Conservation (phyloP, 2,329 filamentous ascomycete genomes). For the Davidsoniella neocaledoniae region DNA sequence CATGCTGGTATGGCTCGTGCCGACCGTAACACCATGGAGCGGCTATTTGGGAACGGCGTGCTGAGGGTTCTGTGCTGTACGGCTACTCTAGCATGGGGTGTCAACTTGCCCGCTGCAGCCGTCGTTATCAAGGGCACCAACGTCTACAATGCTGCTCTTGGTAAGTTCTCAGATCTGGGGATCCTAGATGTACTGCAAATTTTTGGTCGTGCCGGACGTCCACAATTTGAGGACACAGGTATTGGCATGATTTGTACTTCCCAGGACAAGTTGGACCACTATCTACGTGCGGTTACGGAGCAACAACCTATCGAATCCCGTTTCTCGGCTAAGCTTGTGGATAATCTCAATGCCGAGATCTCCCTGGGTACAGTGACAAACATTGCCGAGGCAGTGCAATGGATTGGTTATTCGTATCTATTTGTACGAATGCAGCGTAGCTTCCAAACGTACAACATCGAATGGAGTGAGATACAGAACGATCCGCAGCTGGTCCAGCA, state of each 20-base stretch:
- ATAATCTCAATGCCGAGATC: slow-evolving; percentile 94
- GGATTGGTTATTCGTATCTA: slow-evolving; percentile 94
- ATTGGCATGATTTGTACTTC: slow-evolving; percentile 98
- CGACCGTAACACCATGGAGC: slow-evolving; percentile 90
- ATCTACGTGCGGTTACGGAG: slow-evolving; percentile 81
- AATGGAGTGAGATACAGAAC: slow-evolving; percentile 77
- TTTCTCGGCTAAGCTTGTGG: slow-evolving; percentile 83
- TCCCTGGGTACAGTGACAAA: slow-evolving; percentile 88
- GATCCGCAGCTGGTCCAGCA: slow-evolving; percentile 78
- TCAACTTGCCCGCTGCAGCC: slow-evolving; percentile 90
- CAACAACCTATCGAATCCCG: slow-evolving; percentile 96
- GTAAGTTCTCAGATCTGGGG: slow-evolving; percentile 89
- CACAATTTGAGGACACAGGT: slow-evolving; percentile 93
- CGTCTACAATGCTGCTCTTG: slow-evolving; percentile 88
- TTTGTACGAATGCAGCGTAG: slow-evolving; percentile 94
- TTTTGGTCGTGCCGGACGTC: slow-evolving; percentile 92
- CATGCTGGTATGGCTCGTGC: slow-evolving; percentile 93
- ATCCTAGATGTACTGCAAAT: slow-evolving; percentile 96
- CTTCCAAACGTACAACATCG: slow-evolving; percentile 82
- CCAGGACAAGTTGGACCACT: slow-evolving; percentile 82
- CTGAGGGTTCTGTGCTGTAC: slow-evolving; percentile 97
- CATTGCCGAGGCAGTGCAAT: slow-evolving; percentile 81
- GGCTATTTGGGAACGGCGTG: slow-evolving; percentile 79
- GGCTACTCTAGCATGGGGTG: slow-evolving; percentile 93
- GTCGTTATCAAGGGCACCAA: slow-evolving; percentile 98